phyloP scores from a whole-genome alignment of 768 basidiomycete species.

The Agrocybe chaxingu region DNA sequence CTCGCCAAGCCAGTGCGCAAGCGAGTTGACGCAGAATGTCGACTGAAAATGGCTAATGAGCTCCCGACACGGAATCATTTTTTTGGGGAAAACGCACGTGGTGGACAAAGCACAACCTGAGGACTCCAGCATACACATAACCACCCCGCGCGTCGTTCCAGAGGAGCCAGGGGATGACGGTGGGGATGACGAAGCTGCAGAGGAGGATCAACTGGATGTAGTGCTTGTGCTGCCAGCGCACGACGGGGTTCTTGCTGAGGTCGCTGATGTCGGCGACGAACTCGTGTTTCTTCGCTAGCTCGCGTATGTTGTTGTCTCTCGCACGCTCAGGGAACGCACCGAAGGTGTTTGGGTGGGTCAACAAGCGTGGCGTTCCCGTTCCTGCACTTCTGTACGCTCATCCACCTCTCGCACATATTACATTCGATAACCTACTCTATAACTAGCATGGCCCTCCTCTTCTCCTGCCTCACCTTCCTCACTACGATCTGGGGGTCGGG shows the following conservation, averaged over 20 bases:
- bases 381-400: conserved; percentile 46
- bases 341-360: conserved; percentile 60
- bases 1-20: conserved; percentile 95
- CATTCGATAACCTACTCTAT: conserved; percentile 12
- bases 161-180: conserved; percentile 67
- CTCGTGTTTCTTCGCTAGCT: conserved; percentile 64
- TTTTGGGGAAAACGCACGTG: conserved; percentile 52
- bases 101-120: conserved; percentile 81
- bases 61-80: background rate
- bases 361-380: conserved; percentile 60
- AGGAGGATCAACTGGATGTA: conserved; percentile 68
- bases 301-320: conserved; percentile 58
- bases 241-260: conserved; percentile 72
- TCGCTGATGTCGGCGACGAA: conserved; percentile 78
- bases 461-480: conserved; percentile 49
- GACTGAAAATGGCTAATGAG: conserved; percentile 48
- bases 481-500: conserved; percentile 59
- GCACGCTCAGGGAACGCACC: conserved; percentile 67
- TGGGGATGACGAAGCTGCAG: conserved; percentile 75
- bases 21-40: conserved; percentile 95
- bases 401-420: conserved; percentile 20
- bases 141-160: conserved; percentile 91
- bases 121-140: conserved; percentile 78
- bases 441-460: conserved; percentile 42
- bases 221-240: conserved; percentile 85